Conservation (phyloP, 163 green algal species). For the Picocystis sp. region DNA sequence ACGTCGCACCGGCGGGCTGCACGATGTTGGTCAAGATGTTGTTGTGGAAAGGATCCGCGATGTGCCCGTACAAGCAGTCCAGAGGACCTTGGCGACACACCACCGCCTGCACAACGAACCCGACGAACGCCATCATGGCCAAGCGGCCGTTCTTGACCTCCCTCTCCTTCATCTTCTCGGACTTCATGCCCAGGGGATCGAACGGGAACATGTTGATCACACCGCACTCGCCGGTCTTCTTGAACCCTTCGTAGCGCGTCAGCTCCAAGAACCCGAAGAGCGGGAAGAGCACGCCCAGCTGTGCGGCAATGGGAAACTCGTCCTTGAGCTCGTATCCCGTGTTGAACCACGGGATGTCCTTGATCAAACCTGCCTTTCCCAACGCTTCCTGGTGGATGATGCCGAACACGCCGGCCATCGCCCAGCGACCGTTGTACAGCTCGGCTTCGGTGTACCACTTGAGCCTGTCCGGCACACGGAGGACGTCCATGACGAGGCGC, state of each 20-base stretch:
- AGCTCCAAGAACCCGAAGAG: conserved; percentile 1
- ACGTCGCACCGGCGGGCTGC: too few species aligned
- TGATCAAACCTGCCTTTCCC: conserved; percentile 17
- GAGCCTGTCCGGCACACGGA: background rate
- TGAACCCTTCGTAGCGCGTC: background rate
- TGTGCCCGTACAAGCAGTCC: conserved; percentile 20
- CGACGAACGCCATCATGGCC: conserved; percentile 48
- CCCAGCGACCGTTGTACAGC: conserved; percentile 70
- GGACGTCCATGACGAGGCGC: background rate
- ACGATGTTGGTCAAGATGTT: conserved; percentile 35
- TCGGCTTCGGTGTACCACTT: conserved; percentile 63
- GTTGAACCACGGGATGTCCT: conserved; percentile 43
- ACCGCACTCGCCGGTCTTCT: conserved; percentile 35
- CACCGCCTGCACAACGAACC: conserved; percentile 48
- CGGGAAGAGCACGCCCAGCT: background rate
- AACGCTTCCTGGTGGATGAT: conserved; percentile 55
- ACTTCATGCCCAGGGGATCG: conserved; percentile 66
- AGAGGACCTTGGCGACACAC: conserved; percentile 40
- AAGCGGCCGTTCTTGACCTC: conserved; percentile 11
- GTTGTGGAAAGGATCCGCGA: conserved; percentile 36
- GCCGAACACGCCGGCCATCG: conserved; percentile 52
- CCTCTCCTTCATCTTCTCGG: conserved; percentile 33
- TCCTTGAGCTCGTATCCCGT: conserved; percentile 37
- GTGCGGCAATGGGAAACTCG: conserved; percentile 1
- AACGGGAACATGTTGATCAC: conserved; percentile 66